These are phyloP conservation scores for Candida taoyuanica DNA, from an alignment of 805 yeast species.

Conservation along the genomic window DNA sequence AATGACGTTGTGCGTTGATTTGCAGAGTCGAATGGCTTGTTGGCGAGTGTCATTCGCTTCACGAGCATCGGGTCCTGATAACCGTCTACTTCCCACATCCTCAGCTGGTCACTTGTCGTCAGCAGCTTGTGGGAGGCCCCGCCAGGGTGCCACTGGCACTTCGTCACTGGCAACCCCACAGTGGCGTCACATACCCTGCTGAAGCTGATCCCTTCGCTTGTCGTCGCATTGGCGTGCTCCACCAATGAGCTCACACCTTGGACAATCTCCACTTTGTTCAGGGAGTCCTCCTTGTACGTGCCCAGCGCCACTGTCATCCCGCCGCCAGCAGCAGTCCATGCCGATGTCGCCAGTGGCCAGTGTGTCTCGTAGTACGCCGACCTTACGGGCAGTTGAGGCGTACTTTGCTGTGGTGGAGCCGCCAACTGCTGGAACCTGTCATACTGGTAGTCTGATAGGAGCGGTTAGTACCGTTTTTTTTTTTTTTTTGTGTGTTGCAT, in stretches of 20 bases:
- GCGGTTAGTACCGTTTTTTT: too few species aligned
- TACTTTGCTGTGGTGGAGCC: constrained; percentile 8
- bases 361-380: constrained; percentile 43
- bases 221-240: constrained; percentile 25
- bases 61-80: constrained; percentile 27
- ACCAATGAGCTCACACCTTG: constrained; percentile 29
- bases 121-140: constrained; percentile 44
- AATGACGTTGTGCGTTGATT: constrained; percentile 26
- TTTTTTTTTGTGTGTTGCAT: too few species aligned
- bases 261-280: constrained; percentile 57
- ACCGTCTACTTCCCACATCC: constrained; percentile 52
- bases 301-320: constrained; percentile 53
- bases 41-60: constrained; percentile 36
- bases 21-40: constrained; percentile 18
- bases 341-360: constrained; percentile 47
- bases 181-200: constrained; percentile 44
- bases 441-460: constrained; percentile 10
- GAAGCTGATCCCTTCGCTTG: constrained; percentile 37
- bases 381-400: constrained; percentile 26
- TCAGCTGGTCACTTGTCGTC: constrained; percentile 66
- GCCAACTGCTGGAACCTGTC: constrained; percentile 13
- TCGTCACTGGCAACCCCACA: constrained; percentile 66
- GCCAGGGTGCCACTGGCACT: constrained; percentile 66
- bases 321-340: constrained; percentile 37
- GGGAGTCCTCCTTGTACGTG: constrained; percentile 75